phyloP scores from a whole-genome alignment of 257 asterid genomes.

The Plantago ovata region DNA sequence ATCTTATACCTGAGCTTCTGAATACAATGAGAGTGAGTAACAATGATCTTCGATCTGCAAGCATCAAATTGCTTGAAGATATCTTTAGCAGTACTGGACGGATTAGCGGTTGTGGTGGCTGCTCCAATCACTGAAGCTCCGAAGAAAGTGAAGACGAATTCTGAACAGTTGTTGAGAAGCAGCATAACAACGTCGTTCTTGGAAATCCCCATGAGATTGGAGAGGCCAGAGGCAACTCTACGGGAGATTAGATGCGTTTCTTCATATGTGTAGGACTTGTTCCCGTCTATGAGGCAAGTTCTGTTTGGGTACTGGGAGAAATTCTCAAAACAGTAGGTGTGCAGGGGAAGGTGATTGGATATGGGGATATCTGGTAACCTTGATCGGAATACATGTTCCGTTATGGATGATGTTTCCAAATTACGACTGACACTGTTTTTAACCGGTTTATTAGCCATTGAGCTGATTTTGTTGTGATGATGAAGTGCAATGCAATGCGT shows the following conservation, averaged over 20 bases:
- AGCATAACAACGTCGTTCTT: constrained; percentile 66
- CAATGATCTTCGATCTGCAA: constrained; percentile 45
- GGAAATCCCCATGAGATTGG: constrained; percentile 34
- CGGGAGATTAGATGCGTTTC: constrained; percentile 54
- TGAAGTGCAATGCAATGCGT: too few relatives aligned
- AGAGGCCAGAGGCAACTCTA: constrained; percentile 59
- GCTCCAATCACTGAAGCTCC: constrained; percentile 78
- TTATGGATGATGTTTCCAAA: not conserved
- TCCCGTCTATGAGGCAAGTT: constrained; percentile 51
- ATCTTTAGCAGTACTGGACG: constrained; percentile 51
- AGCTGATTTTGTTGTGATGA: too few relatives aligned
- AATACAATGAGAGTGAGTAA: constrained; percentile 64
- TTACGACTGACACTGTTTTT: too few relatives aligned
- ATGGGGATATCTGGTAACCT: constrained; percentile 58
- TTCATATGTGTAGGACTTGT: constrained; percentile 41
- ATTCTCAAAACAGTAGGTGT: constrained; percentile 60
- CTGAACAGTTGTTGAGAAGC: constrained; percentile 67
- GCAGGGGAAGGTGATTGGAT: constrained; percentile 55
- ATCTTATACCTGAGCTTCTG: constrained; percentile 59
- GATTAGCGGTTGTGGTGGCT: constrained; percentile 60
- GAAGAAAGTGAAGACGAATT: constrained; percentile 67
- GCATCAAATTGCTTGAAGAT: constrained; percentile 63
- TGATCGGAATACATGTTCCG: constrained; percentile 48
- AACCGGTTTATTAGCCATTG: too few relatives aligned
- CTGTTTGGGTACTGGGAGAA: constrained; percentile 29